These are phyloP conservation scores for Pisolithus tinctorius DNA, from an alignment of 768 basidiomycete species.

Conservation along the genomic window DNA sequence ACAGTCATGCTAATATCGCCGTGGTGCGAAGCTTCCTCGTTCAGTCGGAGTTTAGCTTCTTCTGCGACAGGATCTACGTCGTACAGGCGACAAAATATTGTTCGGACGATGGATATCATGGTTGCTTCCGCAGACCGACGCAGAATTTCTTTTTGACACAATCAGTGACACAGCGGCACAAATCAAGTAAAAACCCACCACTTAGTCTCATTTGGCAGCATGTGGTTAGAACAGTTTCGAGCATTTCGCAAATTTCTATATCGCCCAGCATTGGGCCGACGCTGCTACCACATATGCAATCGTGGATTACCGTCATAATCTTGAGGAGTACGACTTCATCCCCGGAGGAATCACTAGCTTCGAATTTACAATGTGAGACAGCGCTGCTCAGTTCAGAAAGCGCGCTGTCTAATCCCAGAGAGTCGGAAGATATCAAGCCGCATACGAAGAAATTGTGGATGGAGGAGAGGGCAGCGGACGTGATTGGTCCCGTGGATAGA, in stretches of 20 bases:
- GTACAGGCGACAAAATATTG: constrained; percentile 72
- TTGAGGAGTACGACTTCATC: constrained; percentile 94
- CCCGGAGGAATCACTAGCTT: constrained; percentile 93
- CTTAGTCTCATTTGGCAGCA: constrained; percentile 96
- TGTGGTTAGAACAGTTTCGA: constrained; percentile 95
- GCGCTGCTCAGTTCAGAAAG: constrained; percentile 82
- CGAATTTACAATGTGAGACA: constrained; percentile 95
- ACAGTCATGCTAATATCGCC: constrained; percentile 60
- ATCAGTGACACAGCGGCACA: constrained; percentile 9
- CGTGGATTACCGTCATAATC: constrained; percentile 85
- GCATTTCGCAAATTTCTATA: constrained; percentile 94
- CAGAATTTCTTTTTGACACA: constrained; percentile 58
- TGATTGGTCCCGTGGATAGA: constrained; percentile 93
- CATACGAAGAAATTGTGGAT: constrained; percentile 85
- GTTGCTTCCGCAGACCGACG: constrained; percentile 83
- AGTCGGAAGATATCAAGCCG: constrained; percentile 56
- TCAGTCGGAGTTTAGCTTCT: constrained; percentile 55
- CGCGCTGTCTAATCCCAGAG: constrained; percentile 53
- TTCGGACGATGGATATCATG: constrained; percentile 82
- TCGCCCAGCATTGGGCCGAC: constrained; percentile 78
- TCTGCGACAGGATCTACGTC: constrained; percentile 57
- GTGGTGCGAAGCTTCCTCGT: constrained; percentile 44
- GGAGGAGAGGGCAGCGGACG: constrained; percentile 85
- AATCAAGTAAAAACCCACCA: constrained; percentile 46
- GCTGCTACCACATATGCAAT: constrained; percentile 60